Conservation (phyloP, 306 rosid genomes). For the Cicer cuneatum region DNA sequence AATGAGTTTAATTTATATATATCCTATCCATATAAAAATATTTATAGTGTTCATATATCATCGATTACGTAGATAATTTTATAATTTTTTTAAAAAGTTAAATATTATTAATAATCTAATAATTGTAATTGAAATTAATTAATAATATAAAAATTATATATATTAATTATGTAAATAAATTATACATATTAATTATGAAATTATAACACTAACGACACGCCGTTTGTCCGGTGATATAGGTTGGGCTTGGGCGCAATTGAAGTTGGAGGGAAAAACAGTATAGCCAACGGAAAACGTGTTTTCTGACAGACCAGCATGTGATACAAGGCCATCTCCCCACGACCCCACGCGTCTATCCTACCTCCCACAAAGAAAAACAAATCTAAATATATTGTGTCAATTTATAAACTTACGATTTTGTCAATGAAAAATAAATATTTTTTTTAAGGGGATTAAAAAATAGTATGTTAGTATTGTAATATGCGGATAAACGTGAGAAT, state of each 20-base stretch:
- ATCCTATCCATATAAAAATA: too few relatives aligned
- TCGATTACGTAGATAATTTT: too few relatives aligned
- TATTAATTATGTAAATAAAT: too few relatives aligned
- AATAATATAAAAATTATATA: too few relatives aligned
- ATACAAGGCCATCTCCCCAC: slow-evolving; percentile 11
- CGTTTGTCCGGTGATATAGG: slow-evolving; percentile 33
- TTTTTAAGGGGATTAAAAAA: too few relatives aligned
- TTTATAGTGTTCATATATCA: too few relatives aligned
- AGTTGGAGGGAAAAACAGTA: slow-evolving; percentile 41
- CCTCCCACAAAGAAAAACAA: not conserved
- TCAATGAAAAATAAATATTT: not conserved
- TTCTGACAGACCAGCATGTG: slow-evolving; percentile 50
- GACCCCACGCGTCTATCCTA: slow-evolving; percentile 23
- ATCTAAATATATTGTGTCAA: not conserved
- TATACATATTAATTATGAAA: too few relatives aligned
- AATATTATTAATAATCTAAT: too few relatives aligned
- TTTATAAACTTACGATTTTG: not conserved
- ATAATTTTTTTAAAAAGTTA: too few relatives aligned
- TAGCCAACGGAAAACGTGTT: slow-evolving; percentile 59
- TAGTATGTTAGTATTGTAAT: not conserved
- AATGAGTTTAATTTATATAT: too few relatives aligned
- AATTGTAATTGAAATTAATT: too few relatives aligned
- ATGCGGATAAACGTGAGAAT: slow-evolving; percentile 26
- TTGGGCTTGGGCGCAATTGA: not conserved
- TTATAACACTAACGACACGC: slow-evolving; percentile 38